Conservation (phyloP, 1,284 basidiomycete genomes). For the Malassezia vespertilionis region DNA sequence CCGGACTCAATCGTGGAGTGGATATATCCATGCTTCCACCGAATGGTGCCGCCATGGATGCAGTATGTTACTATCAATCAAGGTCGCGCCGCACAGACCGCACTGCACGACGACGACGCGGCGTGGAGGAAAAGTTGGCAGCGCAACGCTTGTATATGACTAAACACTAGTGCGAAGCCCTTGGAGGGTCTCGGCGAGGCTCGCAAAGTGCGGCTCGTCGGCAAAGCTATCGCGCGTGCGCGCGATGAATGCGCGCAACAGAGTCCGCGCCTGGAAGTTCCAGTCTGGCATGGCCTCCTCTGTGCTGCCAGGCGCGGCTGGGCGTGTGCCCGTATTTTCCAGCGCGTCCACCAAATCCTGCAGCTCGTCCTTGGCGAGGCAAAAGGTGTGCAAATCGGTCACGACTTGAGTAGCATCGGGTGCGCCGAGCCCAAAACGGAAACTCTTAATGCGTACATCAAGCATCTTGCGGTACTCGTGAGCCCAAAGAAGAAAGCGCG, state of each 20-base stretch:
- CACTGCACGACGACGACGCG: too few species aligned
- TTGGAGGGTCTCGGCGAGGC: constrained; percentile 48
- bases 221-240: constrained; percentile 59
- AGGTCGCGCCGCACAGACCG: too few species aligned
- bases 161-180: too few species aligned
- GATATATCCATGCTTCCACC: too few species aligned
- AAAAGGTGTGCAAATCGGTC: constrained; percentile 10
- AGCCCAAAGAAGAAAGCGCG: constrained; percentile 28
- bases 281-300: constrained; percentile 55
- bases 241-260: constrained; percentile 78
- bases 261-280: constrained; percentile 72
- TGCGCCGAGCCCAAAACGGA: constrained; percentile 20
- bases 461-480: constrained; percentile 20
- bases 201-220: constrained; percentile 71
- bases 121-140: too few species aligned
- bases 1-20: too few species aligned
- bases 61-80: too few species aligned
- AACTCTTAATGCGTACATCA: constrained; percentile 28
- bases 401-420: constrained; percentile 12
- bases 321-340: constrained; percentile 64
- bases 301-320: constrained; percentile 17
- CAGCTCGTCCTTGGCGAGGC: constrained; percentile 22
- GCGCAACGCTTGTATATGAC: not conserved
- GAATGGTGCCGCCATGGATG: too few species aligned
- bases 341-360: constrained; percentile 59